phyloP scores from a whole-genome alignment of 1,139 yeast genomes.

The Kodamaea plutei region DNA sequence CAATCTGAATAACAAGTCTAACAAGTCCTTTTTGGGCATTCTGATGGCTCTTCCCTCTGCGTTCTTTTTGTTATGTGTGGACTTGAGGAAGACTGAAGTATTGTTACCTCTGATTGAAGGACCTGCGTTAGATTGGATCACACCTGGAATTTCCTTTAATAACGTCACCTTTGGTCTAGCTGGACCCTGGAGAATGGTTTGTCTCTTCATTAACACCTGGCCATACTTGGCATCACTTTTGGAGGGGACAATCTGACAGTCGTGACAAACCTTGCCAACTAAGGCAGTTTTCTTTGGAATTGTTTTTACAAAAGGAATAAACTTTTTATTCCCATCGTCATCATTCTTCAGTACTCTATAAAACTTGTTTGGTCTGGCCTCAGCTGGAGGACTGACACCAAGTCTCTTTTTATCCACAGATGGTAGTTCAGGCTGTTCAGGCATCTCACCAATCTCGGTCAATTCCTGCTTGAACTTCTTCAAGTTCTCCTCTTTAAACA shows the following conservation, averaged over 20 bases:
- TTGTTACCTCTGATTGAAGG: slow-evolving; percentile 71
- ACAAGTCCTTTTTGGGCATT: slow-evolving; percentile 87
- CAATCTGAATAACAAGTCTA: slow-evolving; percentile 81
- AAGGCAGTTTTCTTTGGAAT: slow-evolving; percentile 83
- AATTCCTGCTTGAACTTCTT: slow-evolving; percentile 60
- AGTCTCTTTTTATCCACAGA: slow-evolving; percentile 25
- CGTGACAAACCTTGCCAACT: slow-evolving; percentile 87
- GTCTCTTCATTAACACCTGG: slow-evolving; percentile 44
- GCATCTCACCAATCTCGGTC: slow-evolving; percentile 47
- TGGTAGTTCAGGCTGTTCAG: slow-evolving; percentile 40
- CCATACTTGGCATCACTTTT: slow-evolving; percentile 66
- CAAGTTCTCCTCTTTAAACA: slow-evolving; percentile 86
- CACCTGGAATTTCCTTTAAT: slow-evolving; percentile 82
- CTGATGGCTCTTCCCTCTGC: slow-evolving; percentile 88
- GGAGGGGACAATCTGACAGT: slow-evolving; percentile 83
- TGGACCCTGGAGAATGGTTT: slow-evolving; percentile 40
- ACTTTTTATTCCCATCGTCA: slow-evolving; percentile 34
- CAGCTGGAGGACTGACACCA: slow-evolving; percentile 16
- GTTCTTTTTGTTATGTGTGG: slow-evolving; percentile 34
- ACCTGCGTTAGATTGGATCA: slow-evolving; percentile 78
- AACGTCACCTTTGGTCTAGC: slow-evolving; percentile 72
- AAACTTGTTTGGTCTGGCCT: slow-evolving; percentile 19
- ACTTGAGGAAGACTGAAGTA: slow-evolving; percentile 56
- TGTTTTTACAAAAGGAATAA: slow-evolving; percentile 70
- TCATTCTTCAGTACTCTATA: slow-evolving; percentile 28